Conservation (phyloP, 2,329 filamentous ascomycete species). For the Alternaria gaisen region DNA sequence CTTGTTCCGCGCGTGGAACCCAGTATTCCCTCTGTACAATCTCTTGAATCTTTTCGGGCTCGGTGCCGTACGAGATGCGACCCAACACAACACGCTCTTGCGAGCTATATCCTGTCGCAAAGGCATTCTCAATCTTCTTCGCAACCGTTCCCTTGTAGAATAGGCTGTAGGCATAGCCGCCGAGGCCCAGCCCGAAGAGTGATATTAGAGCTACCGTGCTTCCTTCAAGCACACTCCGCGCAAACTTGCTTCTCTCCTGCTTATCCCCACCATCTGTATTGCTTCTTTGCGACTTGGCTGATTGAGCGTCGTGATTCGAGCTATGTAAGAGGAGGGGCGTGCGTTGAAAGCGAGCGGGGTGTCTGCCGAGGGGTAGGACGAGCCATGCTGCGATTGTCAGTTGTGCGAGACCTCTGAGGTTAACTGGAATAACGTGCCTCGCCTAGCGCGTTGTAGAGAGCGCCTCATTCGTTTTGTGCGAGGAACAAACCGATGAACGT, state of each 20-base stretch:
- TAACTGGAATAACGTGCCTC: constrained; percentile 23
- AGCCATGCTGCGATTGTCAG: constrained; percentile 40
- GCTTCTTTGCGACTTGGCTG: not conserved
- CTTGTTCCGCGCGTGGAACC: constrained; percentile 84
- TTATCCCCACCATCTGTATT: constrained; percentile 4
- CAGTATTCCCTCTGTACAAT: constrained; percentile 69
- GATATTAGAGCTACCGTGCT: constrained; percentile 48
- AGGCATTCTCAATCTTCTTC: constrained; percentile 48
- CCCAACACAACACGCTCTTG: constrained; percentile 45
- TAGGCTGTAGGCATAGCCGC: constrained; percentile 46
- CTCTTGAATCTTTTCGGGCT: constrained; percentile 37
- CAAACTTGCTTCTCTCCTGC: constrained; percentile 41
- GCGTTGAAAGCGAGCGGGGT: constrained; percentile 24
- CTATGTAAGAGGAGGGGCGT: constrained; percentile 24
- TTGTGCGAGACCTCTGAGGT: not conserved
- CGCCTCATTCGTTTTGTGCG: constrained; percentile 38
- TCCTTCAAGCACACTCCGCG: constrained; percentile 46
- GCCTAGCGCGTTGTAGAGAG: constrained; percentile 24
- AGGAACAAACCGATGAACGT: too few relatives aligned
- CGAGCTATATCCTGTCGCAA: constrained; percentile 45
- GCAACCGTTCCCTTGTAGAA: constrained; percentile 45
- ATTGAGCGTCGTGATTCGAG: not conserved
- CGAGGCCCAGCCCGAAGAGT: constrained; percentile 43
- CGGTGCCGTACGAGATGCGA: constrained; percentile 40
- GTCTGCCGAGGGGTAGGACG: constrained; percentile 37